Conservation (phyloP, 352 stramenopile species). For the Phytophthora chlamydospora region DNA sequence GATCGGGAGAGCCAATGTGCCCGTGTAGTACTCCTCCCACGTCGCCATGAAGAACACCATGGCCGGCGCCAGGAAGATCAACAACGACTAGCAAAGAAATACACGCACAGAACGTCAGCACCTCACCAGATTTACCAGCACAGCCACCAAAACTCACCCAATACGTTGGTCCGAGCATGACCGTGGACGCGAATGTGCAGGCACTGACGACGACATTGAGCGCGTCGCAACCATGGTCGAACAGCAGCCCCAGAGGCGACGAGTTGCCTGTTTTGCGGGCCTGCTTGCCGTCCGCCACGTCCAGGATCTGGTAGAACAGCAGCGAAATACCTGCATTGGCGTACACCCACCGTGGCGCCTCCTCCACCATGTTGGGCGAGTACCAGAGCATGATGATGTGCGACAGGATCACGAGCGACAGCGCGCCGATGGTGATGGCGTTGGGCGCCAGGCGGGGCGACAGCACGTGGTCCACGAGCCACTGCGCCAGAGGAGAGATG, state of each 20-base stretch:
- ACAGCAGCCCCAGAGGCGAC: conserved; percentile 82
- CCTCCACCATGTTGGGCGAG: conserved; percentile 87
- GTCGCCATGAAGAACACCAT: conserved; percentile 97
- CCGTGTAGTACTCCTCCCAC: conserved; percentile 99
- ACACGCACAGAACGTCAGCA: conserved; percentile 2
- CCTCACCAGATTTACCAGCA: conserved; percentile 6
- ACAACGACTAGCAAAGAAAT: conserved; percentile 63
- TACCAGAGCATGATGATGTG: conserved; percentile 83
- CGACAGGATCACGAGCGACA: conserved; percentile 72
- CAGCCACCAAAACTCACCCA: conserved; percentile 70
- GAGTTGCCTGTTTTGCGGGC: conserved; percentile 88
- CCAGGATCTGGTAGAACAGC: conserved; percentile 83
- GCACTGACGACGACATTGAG: conserved; percentile 86
- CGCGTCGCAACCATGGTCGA: conserved; percentile 87
- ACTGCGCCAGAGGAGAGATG: conserved; percentile 76
- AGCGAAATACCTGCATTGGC: conserved; percentile 67
- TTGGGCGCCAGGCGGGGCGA: conserved; percentile 78
- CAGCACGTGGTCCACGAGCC: conserved; percentile 79
- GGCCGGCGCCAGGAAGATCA: conserved; percentile 66
- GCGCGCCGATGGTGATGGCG: conserved; percentile 81
- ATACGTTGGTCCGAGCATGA: conserved; percentile 84
- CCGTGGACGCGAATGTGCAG: conserved; percentile 85
- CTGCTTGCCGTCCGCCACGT: conserved; percentile 89
- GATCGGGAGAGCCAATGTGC: conserved; percentile 93
- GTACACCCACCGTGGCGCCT: conserved; percentile 79